Percentiles rank a stretch among this genome's conserved stretches.
Evolutionary conservation across 768 basidiomycete genomes (phyloP).

Genomic region (Tricholoma matsutake): DNA sequence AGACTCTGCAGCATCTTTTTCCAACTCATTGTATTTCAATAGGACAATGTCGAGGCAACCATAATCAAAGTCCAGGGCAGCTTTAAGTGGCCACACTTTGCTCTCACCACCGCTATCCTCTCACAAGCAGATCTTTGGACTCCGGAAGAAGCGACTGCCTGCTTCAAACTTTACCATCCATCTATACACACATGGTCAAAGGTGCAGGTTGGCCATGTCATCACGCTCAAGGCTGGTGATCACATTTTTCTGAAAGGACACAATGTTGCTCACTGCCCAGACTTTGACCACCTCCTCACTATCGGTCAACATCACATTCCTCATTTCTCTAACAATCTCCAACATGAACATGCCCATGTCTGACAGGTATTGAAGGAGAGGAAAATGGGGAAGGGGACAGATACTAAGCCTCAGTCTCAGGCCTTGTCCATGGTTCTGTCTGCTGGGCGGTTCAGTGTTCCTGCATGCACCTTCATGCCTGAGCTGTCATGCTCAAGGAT

Average conservation of each 20-base stretch:
- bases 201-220: not conserved
- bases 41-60: not conserved
- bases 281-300: not conserved
- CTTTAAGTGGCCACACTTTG: too few relatives aligned
- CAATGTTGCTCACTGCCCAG: not conserved
- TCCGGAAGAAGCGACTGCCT: not conserved
- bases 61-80: not conserved
- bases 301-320: not conserved
- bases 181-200: not conserved
- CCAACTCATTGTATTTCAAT: not conserved
- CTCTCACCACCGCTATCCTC: not conserved
- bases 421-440: not conserved
- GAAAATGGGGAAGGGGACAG: not conserved
- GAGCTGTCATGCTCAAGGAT: too few relatives aligned
- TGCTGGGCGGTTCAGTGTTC: not conserved
- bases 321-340: slow-evolving; percentile 1
- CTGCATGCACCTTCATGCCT: too few relatives aligned
- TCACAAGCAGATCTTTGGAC: not conserved
- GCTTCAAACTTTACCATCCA: not conserved
- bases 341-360: not conserved
- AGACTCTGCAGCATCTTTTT: not conserved
- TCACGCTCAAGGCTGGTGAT: not conserved
- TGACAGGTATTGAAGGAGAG: not conserved
- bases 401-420: not conserved
- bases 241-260: too few relatives aligned